phyloP scores from a whole-genome alignment of 2,329 filamentous ascomycete genomes.

The Fusarium transvaalense region DNA sequence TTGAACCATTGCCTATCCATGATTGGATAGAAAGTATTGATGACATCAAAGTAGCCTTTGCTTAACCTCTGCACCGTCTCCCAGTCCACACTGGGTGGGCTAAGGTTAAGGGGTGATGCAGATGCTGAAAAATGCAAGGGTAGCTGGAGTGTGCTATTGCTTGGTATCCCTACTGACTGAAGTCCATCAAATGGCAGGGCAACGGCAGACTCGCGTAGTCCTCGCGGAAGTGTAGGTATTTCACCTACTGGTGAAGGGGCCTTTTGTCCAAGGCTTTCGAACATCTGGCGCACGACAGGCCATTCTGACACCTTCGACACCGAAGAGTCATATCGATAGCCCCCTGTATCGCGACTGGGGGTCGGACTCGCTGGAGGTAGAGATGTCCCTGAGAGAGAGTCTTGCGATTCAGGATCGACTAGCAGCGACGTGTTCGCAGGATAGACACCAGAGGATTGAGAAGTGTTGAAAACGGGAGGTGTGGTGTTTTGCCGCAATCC shows the following conservation, averaged over 20 bases:
- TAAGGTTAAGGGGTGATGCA: slow-evolving; percentile 29
- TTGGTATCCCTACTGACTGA: slow-evolving; percentile 35
- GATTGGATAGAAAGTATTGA: slow-evolving; percentile 70
- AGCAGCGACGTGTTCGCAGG: slow-evolving; percentile 39
- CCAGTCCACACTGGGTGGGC: slow-evolving; percentile 54
- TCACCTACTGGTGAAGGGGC: slow-evolving; percentile 35
- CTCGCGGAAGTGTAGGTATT: slow-evolving; percentile 35
- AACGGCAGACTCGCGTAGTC: slow-evolving; percentile 41
- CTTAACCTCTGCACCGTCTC: slow-evolving; percentile 64
- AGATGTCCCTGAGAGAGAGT: slow-evolving; percentile 37
- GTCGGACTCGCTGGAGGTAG: slow-evolving; percentile 39
- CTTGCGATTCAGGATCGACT: slow-evolving; percentile 43
- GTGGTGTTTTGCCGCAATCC: slow-evolving; percentile 43
- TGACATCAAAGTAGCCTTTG: slow-evolving; percentile 69
- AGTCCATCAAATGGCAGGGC: slow-evolving; percentile 43
- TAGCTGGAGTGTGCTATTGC: slow-evolving; percentile 37
- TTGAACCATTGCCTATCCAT: slow-evolving; percentile 69
- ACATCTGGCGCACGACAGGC: slow-evolving; percentile 46
- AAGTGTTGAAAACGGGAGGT: slow-evolving; percentile 33
- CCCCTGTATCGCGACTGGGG: slow-evolving; percentile 29
- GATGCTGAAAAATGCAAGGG: slow-evolving; percentile 40
- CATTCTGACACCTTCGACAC: slow-evolving; percentile 45
- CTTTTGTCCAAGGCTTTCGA: slow-evolving; percentile 46
- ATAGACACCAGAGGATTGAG: slow-evolving; percentile 42
- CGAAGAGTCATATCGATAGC: slow-evolving; percentile 48